Base-by-base conservation (phyloP, 2,329 filamentous ascomycete species). In the Didymosphaeria variabile region DNA sequence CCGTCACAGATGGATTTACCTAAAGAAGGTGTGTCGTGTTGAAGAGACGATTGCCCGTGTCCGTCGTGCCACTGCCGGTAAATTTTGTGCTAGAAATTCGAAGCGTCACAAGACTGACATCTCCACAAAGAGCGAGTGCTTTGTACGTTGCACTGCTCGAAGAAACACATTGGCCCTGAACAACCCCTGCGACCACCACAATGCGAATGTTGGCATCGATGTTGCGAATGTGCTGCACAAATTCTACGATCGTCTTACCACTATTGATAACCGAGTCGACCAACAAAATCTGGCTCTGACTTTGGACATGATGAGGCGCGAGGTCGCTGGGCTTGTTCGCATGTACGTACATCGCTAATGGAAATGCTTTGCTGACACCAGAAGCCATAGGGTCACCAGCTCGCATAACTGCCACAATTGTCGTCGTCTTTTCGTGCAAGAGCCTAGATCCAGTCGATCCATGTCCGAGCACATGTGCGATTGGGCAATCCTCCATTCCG, bases 261-360 rank as follows among this genome's bases (percentile, higher is more conserved):
- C 67, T 87, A 61, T 89, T 88, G 23, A 89, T 74, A 1, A 88
- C 86, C 0, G 84, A 87, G 68, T 89, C 87, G 0, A 88, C 85
- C 8, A 90, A 70, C 1, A 90, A 64, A 0, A 88, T 68, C 0
- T 76, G 83, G 42, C 19, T 45, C 21, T 13, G 42, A 12, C 19
- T 19, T 21, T 45, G 42, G 2, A 45, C 9, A 17, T 60, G 53
- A 49, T 74, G 71, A 3, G 67, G 72, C 1, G 74, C 8, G 45
- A 89, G 63, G 40, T 88, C 82, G 0, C 69, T 58, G 0, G 81
- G 73, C 3, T 65, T 2, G 1, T 71, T 71, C 2, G 80, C 81
- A 61, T 87, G 86, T 1, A 86, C 46, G 58, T 88, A 87, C 71
- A 78, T 81, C 5, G 86, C 84, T 0, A 60, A 58, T 0, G 83